Conservation (phyloP, 2,329 filamentous ascomycete genomes). For the Boeremia exigua region DNA sequence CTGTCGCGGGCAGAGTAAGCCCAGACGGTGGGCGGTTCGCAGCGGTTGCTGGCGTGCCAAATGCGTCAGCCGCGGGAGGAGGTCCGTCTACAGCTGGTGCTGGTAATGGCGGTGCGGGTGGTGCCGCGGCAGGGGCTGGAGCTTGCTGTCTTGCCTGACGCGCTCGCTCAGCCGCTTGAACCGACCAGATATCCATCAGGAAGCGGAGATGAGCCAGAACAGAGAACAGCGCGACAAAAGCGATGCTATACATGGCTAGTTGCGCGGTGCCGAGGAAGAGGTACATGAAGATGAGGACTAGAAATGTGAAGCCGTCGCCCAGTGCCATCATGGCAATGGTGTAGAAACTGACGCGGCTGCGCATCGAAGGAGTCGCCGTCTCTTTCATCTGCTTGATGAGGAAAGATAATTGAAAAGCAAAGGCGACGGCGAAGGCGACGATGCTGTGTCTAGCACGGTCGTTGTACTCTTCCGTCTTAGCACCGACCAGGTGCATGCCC, state of each 20-base stretch:
- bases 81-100: constrained; percentile 11
- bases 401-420: constrained; percentile 61
- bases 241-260: constrained; percentile 61
- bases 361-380: constrained; percentile 67
- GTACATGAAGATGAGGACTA: constrained; percentile 61
- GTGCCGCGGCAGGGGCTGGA: constrained; percentile 25
- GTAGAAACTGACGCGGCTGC: constrained; percentile 69
- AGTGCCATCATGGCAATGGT: constrained; percentile 67
- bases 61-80: constrained; percentile 12
- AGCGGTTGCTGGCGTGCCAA: constrained; percentile 11
- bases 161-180: constrained; percentile 61
- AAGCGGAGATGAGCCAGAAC: constrained; percentile 70
- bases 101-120: constrained; percentile 19
- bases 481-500: constrained; percentile 60
- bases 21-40: constrained; percentile 10
- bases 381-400: constrained; percentile 69
- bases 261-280: constrained; percentile 61
- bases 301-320: constrained; percentile 65
- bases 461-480: constrained; percentile 63
- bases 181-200: constrained; percentile 70
- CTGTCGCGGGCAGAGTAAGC: constrained; percentile 60
- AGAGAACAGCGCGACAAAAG: constrained; percentile 66
- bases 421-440: constrained; percentile 57
- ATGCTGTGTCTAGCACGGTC: constrained; percentile 60
- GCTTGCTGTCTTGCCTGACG: constrained; percentile 54